phyloP scores from a whole-genome alignment of 164 flowering plant species.

The Liquidambar formosana region DNA sequence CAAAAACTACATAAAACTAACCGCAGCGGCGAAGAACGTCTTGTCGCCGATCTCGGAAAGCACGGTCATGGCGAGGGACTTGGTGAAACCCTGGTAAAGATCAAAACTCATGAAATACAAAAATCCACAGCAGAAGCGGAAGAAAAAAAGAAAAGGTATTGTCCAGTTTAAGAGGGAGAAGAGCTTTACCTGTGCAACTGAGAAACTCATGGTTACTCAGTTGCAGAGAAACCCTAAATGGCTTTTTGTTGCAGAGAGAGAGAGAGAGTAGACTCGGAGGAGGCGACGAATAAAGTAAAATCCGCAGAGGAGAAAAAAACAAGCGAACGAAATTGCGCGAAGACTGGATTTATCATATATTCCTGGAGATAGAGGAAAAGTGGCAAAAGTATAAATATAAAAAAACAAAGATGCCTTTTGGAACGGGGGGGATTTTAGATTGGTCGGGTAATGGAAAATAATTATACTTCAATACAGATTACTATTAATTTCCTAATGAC shows the following conservation, averaged over 20 bases:
- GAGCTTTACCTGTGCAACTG: conserved; percentile 34
- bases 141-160: not conserved
- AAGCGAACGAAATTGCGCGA: too few relatives aligned
- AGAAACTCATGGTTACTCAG: conserved; percentile 30
- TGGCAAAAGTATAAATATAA: too few relatives aligned
- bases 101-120: not conserved
- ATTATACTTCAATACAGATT: too few relatives aligned
- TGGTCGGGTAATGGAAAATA: too few relatives aligned
- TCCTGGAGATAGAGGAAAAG: too few relatives aligned
- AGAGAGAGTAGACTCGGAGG: not conserved
- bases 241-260: not conserved
- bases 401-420: too few relatives aligned
- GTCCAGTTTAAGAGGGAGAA: not conserved
- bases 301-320: too few relatives aligned
- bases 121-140: not conserved
- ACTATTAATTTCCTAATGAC: too few relatives aligned
- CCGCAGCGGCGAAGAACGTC: conserved; percentile 94
- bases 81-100: conserved; percentile 64
- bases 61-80: conserved; percentile 90
- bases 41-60: conserved; percentile 96
- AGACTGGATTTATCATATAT: too few relatives aligned
- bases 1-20: conserved; percentile 25
- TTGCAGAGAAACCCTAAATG: conserved; percentile 9
- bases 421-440: too few relatives aligned
- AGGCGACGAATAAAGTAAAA: too few relatives aligned